These are phyloP conservation scores for Barbatosphaeria neglecta DNA, from an alignment of 495 filamentous ascomycete species.

Conservation along the genomic window DNA sequence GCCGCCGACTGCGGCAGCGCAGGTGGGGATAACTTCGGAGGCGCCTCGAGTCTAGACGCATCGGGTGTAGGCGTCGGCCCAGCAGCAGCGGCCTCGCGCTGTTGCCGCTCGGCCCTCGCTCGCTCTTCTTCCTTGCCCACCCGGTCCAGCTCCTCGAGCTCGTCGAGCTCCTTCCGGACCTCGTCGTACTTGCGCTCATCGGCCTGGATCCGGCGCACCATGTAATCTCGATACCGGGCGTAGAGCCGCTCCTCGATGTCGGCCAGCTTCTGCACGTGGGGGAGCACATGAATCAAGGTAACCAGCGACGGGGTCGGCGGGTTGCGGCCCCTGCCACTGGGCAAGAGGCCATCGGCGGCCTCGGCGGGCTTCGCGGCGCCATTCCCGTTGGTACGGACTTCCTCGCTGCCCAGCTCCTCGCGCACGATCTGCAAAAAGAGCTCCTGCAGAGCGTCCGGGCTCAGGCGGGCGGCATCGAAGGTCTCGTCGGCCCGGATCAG, in stretches of 20 bases:
- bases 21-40: background rate
- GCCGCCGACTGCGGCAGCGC: background rate
- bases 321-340: slow-evolving; percentile 61
- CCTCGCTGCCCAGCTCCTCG: slow-evolving; percentile 49
- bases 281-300: slow-evolving; percentile 50
- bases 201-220: slow-evolving; percentile 56
- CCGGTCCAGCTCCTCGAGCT: slow-evolving; percentile 38
- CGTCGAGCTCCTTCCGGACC: slow-evolving; percentile 54
- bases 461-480: slow-evolving; percentile 63
- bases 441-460: slow-evolving; percentile 64
- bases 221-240: slow-evolving; percentile 54
- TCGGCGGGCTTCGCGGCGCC: slow-evolving; percentile 19
- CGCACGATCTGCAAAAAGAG: slow-evolving; percentile 64
- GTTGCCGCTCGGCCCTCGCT: slow-evolving; percentile 29
- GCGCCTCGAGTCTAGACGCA: no score
- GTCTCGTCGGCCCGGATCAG: slow-evolving; percentile 53
- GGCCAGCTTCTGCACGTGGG: slow-evolving; percentile 55
- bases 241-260: slow-evolving; percentile 62
- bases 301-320: slow-evolving; percentile 51
- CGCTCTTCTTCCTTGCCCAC: background rate
- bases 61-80: no score
- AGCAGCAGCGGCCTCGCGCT: slow-evolving; percentile 6
- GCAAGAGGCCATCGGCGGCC: slow-evolving; percentile 21
- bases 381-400: slow-evolving; percentile 10
- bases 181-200: slow-evolving; percentile 58